Percentiles rank a stretch among this genome's conserved stretches.
Evolutionary conservation across 768 basidiomycete genomes (phyloP).

Genomic region (Kwoniella dejecticola): DNA sequence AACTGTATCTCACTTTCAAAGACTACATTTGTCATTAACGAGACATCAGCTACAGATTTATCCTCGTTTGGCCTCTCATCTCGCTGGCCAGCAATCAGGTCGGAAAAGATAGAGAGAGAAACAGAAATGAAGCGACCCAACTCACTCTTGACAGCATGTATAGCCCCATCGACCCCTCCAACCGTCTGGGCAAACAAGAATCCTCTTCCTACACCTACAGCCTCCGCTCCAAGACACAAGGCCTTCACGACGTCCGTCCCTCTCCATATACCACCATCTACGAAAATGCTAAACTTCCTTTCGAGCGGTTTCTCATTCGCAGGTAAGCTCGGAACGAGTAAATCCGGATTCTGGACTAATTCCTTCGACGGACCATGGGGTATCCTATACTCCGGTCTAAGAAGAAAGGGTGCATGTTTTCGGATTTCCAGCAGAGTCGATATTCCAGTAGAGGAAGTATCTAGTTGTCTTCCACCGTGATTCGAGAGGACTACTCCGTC

Average conservation of each 20-base stretch:
- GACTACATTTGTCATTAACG: conserved; percentile 55
- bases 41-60: neutral
- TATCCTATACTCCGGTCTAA: conserved; percentile 38
- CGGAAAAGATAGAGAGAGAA: too few relatives aligned
- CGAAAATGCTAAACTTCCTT: conserved; percentile 33
- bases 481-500: conserved; percentile 70
- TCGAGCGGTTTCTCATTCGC: conserved; percentile 6
- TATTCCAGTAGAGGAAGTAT: conserved; percentile 40
- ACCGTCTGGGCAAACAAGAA: conserved; percentile 50
- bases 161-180: conserved; percentile 43
- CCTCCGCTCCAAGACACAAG: conserved; percentile 51
- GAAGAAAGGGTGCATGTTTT: conserved; percentile 40
- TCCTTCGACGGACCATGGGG: conserved; percentile 30
- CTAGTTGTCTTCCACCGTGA: conserved; percentile 64
- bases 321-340: neutral
- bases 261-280: conserved; percentile 45
- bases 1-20: conserved; percentile 75
- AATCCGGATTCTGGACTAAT: conserved; percentile 9
- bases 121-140: too few relatives aligned
- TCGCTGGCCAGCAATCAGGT: too few relatives aligned
- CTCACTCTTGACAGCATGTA: conserved; percentile 50
- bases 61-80: neutral
- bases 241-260: conserved; percentile 53
- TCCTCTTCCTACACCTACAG: conserved; percentile 52
- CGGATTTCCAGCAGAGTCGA: conserved; percentile 48